Evolutionary conservation across 129 eudicot species (phyloP).

Genomic region (Escallonia rubra): DNA sequence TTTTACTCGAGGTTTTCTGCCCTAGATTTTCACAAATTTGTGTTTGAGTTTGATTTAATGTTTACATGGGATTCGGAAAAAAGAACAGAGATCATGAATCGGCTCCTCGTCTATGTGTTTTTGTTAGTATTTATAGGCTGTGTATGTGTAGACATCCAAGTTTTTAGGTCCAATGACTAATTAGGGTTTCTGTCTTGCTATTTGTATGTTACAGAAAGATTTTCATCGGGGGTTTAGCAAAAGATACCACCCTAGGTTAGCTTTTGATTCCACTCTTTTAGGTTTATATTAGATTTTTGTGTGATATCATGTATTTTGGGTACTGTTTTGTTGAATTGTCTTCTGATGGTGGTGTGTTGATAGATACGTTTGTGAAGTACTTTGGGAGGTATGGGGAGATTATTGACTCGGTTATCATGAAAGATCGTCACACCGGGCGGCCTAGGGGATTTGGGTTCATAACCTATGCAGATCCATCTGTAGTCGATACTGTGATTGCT

Average conservation of each 20-base stretch:
- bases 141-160: no score
- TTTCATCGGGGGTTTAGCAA: conserved; percentile 85
- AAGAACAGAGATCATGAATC: no score
- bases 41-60: no score
- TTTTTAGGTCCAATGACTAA: background rate
- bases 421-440: conserved; percentile 72
- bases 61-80: no score
- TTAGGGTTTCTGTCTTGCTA: background rate
- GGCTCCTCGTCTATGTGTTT: no score
- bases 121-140: no score
- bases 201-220: conserved; percentile 55
- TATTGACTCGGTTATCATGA: conserved; percentile 89
- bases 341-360: background rate
- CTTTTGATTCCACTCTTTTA: background rate
- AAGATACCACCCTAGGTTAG: conserved; percentile 72
- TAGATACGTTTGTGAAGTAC: conserved; percentile 72
- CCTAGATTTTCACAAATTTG: no score
- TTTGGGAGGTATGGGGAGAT: conserved; percentile 91
- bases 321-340: no score
- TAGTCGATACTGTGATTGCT: conserved; percentile 77
- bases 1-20: no score
- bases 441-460: conserved; percentile 96
- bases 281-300: background rate
- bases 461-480: conserved; percentile 82
- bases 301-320: no score